phyloP scores from a whole-genome alignment of 345 rosid species.

The Schrenkiella parvula region DNA sequence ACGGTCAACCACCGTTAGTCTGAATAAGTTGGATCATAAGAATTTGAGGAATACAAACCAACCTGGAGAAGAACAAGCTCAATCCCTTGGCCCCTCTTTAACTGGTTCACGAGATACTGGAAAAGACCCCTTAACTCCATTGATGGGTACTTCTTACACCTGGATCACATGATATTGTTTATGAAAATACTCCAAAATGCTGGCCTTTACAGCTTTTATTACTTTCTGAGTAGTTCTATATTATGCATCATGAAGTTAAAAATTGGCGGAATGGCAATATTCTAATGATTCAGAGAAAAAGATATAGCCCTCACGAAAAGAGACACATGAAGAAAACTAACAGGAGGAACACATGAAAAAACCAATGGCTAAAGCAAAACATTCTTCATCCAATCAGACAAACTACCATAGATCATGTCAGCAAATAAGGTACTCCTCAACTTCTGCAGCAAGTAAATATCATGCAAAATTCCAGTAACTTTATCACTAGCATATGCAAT shows the following conservation, averaged over 20 bases:
- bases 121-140: constrained; percentile 98
- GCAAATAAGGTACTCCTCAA: constrained; percentile 1
- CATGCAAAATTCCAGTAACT: neutral
- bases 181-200: neutral
- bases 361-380: neutral
- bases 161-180: constrained; percentile 25
- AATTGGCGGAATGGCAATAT: neutral
- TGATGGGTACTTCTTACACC: constrained; percentile 98
- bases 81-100: constrained; percentile 92
- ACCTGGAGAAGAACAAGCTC: constrained; percentile 99
- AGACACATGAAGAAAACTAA: neutral
- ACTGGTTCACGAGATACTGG: constrained; percentile 95
- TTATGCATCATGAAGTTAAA: constrained; percentile 3
- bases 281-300: constrained; percentile 3
- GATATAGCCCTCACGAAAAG: neutral
- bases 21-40: constrained; percentile 7
- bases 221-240: neutral
- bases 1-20: constrained; percentile 21
- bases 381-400: constrained; percentile 3
- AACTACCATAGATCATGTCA: constrained; percentile 15
- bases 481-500: neutral
- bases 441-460: constrained; percentile 3
- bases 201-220: neutral
- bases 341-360: neutral
- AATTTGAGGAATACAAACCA: constrained; percentile 14